Evolutionary conservation across 2,329 filamentous ascomycete species (phyloP).

Genomic region (Hypoxylon sp.): DNA sequence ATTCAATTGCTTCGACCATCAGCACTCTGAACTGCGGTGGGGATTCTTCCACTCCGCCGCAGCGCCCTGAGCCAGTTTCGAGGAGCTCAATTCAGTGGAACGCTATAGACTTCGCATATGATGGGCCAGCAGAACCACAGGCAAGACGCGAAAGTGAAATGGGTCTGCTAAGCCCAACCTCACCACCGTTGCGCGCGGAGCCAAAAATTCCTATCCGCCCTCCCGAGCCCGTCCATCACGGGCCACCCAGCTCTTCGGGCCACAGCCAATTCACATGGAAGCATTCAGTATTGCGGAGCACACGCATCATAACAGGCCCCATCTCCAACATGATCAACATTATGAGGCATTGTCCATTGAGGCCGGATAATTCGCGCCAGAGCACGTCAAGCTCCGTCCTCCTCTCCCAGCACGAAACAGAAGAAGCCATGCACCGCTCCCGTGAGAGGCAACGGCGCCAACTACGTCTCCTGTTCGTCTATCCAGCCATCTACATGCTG

Average conservation of each 20-base stretch:
- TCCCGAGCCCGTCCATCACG: constrained; percentile 22
- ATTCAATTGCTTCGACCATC: constrained; percentile 50
- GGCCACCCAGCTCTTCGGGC: constrained; percentile 4
- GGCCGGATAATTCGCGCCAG: not conserved
- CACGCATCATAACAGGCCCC: constrained; percentile 33
- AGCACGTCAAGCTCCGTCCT: constrained; percentile 35
- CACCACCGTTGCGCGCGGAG: constrained; percentile 11
- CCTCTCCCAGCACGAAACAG: constrained; percentile 49
- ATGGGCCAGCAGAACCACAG: constrained; percentile 22
- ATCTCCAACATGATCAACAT: constrained; percentile 36
- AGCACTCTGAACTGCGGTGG: constrained; percentile 49
- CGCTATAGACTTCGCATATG: constrained; percentile 44
- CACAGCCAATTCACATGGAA: constrained; percentile 27
- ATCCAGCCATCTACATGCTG: constrained; percentile 78
- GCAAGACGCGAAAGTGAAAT: constrained; percentile 18
- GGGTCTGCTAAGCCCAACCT: constrained; percentile 30
- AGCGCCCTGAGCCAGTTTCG: constrained; percentile 22
- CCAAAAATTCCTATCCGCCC: constrained; percentile 21
- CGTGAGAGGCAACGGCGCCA: constrained; percentile 75
- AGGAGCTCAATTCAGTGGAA: constrained; percentile 49
- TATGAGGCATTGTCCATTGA: constrained; percentile 31
- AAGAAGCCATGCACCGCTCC: constrained; percentile 55
- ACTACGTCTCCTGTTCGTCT: constrained; percentile 80
- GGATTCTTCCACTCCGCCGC: constrained; percentile 24
- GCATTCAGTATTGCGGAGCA: constrained; percentile 20